A percentile compares a stretch with the other conserved stretches of the same genome.
Evolutionary conservation across 371 early-diverging fungal genomes (phyloP).

Genomic region (Mortierella sp.): DNA sequence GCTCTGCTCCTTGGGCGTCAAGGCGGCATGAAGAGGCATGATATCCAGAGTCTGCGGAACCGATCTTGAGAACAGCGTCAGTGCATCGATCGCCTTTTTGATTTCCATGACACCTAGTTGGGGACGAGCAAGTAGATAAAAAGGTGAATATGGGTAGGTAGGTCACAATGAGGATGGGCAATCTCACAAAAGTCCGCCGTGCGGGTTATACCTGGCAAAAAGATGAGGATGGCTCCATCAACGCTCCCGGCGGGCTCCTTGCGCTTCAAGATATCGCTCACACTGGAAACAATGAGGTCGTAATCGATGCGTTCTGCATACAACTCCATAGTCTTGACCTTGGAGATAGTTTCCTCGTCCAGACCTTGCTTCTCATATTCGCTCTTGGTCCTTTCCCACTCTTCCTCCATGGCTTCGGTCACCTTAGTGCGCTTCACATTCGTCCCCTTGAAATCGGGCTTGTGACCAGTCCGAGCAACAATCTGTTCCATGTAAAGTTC

Average conservation of each 20-base stretch:
- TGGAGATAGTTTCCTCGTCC: slow-evolving; percentile 64
- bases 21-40: slow-evolving; percentile 82
- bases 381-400: slow-evolving; percentile 58
- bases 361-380: slow-evolving; percentile 64
- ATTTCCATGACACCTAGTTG: slow-evolving; percentile 79
- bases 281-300: slow-evolving; percentile 72
- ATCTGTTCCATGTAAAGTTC: slow-evolving; percentile 78
- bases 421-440: slow-evolving; percentile 57
- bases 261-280: slow-evolving; percentile 70
- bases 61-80: slow-evolving; percentile 56
- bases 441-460: slow-evolving; percentile 60
- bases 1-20: slow-evolving; percentile 80
- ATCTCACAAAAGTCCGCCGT: not conserved
- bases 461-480: slow-evolving; percentile 59
- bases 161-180: not conserved
- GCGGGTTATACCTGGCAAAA: slow-evolving; percentile 74
- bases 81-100: slow-evolving; percentile 73
- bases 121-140: not conserved
- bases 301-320: slow-evolving; percentile 71
- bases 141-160: not conserved
- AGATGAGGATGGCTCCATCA: slow-evolving; percentile 78
- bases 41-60: slow-evolving; percentile 60
- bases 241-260: slow-evolving; percentile 66
- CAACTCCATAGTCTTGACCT: slow-evolving; percentile 63
- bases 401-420: slow-evolving; percentile 57